Evolutionary conservation across 1,284 basidiomycete genomes (phyloP), one percentile per base, ranked within the genome.

Genomic region (Irpex sp.): DNA sequence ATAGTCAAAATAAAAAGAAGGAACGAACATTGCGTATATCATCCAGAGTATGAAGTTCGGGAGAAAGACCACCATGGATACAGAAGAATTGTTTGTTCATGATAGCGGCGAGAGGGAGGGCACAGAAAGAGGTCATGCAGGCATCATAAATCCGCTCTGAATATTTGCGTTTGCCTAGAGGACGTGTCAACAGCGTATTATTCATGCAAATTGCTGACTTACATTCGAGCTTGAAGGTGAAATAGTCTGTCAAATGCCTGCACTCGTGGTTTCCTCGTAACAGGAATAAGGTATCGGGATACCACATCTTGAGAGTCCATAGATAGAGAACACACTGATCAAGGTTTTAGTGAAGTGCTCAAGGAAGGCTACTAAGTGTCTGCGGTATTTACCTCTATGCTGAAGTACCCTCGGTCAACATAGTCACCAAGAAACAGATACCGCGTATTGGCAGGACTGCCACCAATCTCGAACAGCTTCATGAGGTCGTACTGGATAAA

Each of bases 11-110:
- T 37, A 57, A 15, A 31, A 8, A 36, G 49, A 62, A 31, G 13
- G 55, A 26, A 63, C 86, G 63, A 34, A 93, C 93, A 21, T 79
- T 80, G 55, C 93, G 87, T 62, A 97, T 85, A 76, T 97, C 95
- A 68, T 97, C 95, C 55, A 97, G 83, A 0, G 94, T 96, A 71
- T 93, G 88, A 47, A 97, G 79, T 73, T 97, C 95, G 0, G 95
- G 95, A 0, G 92, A 94, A 34, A 97, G 83, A 49, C 95, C 96
- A 61, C 95, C 95, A 70, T 97, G 95, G 64, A 97, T 96, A 77
- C 96, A 97, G 66, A 97, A 81, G 79, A 97, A 97, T 76, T 97
- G 95, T 78, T 97, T 97, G 84, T 97, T 97, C 93, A 97, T 96
- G 74, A 97, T 79, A 15, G 95, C 96, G 0, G 95, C 95, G 1